Conservation (phyloP, 2,329 filamentous ascomycete species). For the Penicillium polonicum region DNA sequence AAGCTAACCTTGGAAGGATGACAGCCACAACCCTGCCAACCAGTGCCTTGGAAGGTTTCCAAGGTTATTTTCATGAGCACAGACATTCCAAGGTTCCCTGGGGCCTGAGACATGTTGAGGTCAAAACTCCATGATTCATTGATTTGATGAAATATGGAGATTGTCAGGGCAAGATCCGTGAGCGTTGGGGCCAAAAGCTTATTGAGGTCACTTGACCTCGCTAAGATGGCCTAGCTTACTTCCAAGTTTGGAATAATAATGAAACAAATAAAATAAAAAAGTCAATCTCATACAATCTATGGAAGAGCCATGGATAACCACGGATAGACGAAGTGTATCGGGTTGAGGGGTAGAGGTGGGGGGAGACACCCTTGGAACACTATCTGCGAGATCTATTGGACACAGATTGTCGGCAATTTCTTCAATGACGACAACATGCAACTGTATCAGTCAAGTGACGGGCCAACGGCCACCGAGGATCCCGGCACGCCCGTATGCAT, state of each 20-base stretch:
- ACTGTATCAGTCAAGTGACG: background rate
- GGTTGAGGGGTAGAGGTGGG: conserved; percentile 4
- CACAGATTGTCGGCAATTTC: background rate
- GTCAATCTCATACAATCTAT: background rate
- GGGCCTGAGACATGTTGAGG: background rate
- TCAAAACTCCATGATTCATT: background rate
- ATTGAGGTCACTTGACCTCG: conserved; percentile 7
- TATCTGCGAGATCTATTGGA: conserved; percentile 3
- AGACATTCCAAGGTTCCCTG: background rate
- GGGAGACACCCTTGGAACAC: background rate
- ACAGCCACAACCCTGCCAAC: background rate
- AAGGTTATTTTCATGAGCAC: background rate
- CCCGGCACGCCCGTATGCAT: background rate
- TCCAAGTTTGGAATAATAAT: background rate
- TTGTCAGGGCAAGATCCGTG: conserved; percentile 2
- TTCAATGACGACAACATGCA: conserved; percentile 5
- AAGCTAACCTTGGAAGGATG: no score
- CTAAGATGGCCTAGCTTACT: background rate
- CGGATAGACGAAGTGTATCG: background rate
- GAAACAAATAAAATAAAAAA: background rate
- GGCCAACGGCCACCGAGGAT: conserved; percentile 3
- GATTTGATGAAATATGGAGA: background rate
- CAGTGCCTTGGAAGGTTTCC: background rate
- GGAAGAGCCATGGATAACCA: background rate
- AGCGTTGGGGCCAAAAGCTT: conserved; percentile 1